These are phyloP conservation scores for Chytriomyces sp. DNA, from an alignment of 192 early-diverging fungal species.

Conservation along the genomic window DNA sequence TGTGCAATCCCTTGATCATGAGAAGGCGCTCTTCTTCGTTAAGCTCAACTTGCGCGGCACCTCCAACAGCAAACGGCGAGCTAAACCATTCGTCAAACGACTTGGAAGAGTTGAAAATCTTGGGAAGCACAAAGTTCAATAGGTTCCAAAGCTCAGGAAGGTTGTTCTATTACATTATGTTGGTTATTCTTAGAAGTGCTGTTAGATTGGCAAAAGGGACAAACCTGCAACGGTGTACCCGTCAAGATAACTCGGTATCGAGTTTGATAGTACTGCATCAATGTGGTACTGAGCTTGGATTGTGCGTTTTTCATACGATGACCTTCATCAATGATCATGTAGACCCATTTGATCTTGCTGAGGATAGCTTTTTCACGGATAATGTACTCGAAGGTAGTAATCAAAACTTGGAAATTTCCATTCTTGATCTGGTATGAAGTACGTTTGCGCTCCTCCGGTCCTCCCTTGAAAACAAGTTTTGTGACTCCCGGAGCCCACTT, in stretches of 20 bases:
- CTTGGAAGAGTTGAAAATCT: constrained; percentile 94
- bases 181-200: not conserved
- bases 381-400: constrained; percentile 98
- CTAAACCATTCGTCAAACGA: constrained; percentile 99
- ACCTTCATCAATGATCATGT: constrained; percentile 99
- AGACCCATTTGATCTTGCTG: constrained; percentile 91
- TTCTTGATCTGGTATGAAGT: constrained; percentile 73
- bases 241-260: constrained; percentile 95
- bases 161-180: constrained; percentile 71
- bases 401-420: constrained; percentile 88
- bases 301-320: constrained; percentile 98
- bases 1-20: constrained; percentile 95
- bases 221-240: constrained; percentile 93
- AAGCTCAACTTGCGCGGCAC: constrained; percentile 74
- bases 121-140: constrained; percentile 94
- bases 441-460: constrained; percentile 69
- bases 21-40: constrained; percentile 98
- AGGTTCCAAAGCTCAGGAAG: constrained; percentile 95
- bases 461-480: constrained; percentile 93
- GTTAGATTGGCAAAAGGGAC: not conserved
- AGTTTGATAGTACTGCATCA: constrained; percentile 86
- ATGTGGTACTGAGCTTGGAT: constrained; percentile 80
- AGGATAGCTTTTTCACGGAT: constrained; percentile 90
- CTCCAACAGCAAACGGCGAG: constrained; percentile 79
- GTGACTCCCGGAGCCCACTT: constrained; percentile 92